These are phyloP conservation scores for Pythium folliculosum DNA, from an alignment of 352 stramenopile species.

Conservation along the genomic window DNA sequence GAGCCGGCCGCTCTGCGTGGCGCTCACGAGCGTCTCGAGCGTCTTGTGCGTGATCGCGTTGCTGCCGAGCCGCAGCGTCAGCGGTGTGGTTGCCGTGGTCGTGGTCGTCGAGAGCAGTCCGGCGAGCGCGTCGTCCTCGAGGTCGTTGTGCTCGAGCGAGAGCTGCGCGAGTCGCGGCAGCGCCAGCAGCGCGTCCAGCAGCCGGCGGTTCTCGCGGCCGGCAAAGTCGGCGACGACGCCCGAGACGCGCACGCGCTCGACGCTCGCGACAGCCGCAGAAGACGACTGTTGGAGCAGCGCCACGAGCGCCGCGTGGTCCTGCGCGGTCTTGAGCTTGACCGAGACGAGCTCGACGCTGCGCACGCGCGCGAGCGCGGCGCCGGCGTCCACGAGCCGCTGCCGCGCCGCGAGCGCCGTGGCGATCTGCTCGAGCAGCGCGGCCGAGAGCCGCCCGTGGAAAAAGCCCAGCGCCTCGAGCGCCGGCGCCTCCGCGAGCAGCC, in stretches of 20 bases:
- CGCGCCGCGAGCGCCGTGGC: constrained; percentile 29
- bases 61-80: constrained; percentile 53
- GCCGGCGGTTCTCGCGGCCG: constrained; percentile 35
- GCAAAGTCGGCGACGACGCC: constrained; percentile 61
- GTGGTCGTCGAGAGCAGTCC: constrained; percentile 1
- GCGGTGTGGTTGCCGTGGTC: constrained; percentile 34
- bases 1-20: constrained; percentile 51
- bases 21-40: constrained; percentile 43
- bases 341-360: constrained; percentile 63
- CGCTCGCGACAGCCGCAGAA: constrained; percentile 34
- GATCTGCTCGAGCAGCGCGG: constrained; percentile 46
- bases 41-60: constrained; percentile 61
- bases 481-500: constrained; percentile 37
- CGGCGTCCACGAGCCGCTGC: background rate
- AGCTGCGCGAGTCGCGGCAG: constrained; percentile 42
- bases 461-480: constrained; percentile 56
- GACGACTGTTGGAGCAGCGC: constrained; percentile 15
- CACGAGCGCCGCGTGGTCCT: constrained; percentile 44
- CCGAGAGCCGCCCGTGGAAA: constrained; percentile 70
- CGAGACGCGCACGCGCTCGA: constrained; percentile 56
- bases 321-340: constrained; percentile 47
- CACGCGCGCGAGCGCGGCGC: background rate
- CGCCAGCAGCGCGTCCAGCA: constrained; percentile 45
- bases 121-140: constrained; percentile 66
- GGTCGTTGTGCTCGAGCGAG: constrained; percentile 77